Conservation (phyloP, 441 rosid species). For the Breynia disticha region DNA sequence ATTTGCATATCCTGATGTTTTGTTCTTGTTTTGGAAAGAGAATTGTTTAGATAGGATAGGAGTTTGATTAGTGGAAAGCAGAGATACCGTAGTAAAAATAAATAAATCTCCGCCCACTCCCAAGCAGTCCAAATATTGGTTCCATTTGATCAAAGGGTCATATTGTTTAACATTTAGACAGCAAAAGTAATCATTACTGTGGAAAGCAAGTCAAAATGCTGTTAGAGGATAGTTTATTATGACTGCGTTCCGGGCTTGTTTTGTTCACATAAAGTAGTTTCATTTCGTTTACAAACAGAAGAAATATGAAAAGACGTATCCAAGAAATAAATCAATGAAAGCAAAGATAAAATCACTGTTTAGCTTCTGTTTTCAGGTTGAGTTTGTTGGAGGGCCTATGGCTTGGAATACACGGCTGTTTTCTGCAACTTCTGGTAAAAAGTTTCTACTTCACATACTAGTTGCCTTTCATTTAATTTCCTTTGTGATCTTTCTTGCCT, state of each 20-base stretch:
- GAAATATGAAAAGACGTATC: neutral
- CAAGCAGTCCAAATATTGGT: neutral
- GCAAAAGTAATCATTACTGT: neutral
- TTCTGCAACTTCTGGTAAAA: conserved; percentile 79
- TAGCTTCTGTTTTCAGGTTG: conserved; percentile 42
- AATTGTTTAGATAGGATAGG: too few relatives aligned
- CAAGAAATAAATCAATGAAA: neutral
- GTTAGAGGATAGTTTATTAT: too few relatives aligned
- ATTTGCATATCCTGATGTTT: neutral
- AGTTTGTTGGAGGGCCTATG: conserved; percentile 96
- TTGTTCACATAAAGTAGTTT: neutral
- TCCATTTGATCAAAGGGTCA: neutral
- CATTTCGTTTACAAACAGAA: neutral
- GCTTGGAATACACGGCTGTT: conserved; percentile 86
- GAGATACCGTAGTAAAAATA: too few relatives aligned
- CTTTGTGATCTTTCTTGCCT: conserved; percentile 2
- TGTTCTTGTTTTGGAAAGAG: too few relatives aligned
- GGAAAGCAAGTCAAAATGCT: neutral
- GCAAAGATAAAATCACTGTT: conserved; percentile 8
- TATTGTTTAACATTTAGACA: neutral
- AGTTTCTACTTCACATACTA: conserved; percentile 1
- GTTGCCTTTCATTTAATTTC: conserved; percentile 4
- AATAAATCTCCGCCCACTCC: too few relatives aligned
- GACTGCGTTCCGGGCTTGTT: too few relatives aligned
- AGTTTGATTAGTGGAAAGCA: too few relatives aligned